Evolutionary conservation across 257 asterid genomes (phyloP), one percentile per base, ranked within the genome.

Genomic region (Nicotiana sylvestris): DNA sequence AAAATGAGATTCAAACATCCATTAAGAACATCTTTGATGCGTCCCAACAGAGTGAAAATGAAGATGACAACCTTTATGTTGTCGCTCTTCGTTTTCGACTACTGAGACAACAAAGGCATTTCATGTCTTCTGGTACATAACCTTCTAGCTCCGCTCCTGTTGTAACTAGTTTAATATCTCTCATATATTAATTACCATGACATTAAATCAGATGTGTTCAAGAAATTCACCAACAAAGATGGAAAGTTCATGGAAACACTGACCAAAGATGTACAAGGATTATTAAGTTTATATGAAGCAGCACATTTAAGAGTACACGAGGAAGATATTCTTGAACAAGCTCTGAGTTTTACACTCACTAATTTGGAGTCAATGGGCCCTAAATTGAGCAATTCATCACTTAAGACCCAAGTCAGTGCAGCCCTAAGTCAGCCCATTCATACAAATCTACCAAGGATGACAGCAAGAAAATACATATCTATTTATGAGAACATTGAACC

Each of bases 71-170:
- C 21, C 81, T 81, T 66, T 66, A 15, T 2, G 37, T 9, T 17
- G 61, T 18, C 33, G 83, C 88, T 21, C 85, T 82, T 78, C 69
- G 84, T 61, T 82, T 82, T 64, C 57, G 84, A 29, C 46, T 85
- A 46, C 72, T 85, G 15, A 68, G 85, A 66, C 84, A 69, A 61
- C 83, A 82, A 82, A 83, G 88, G 29, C 70, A 68, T 53, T 5
- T 35, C 66, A 80, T 82, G 18, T 77, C 83, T n/a, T 77, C 60
- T 16, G 85, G 83, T 82, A 77, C 5, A 5, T 33, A 33, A 33
- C 37, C 5, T 33, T 33, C 37, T 33, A 33, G 37, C 5, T 33
- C 37, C 5, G 4, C 4, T 33, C 37, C 37, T 33, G 37, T 33
- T n/a, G n/a, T n/a, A 33, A 33, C 39, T n/a, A 4, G 5, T 6